These are phyloP conservation scores for Rutstroemia sp. DNA, from an alignment of 2,329 filamentous ascomycete genomes.

Conservation along the genomic window DNA sequence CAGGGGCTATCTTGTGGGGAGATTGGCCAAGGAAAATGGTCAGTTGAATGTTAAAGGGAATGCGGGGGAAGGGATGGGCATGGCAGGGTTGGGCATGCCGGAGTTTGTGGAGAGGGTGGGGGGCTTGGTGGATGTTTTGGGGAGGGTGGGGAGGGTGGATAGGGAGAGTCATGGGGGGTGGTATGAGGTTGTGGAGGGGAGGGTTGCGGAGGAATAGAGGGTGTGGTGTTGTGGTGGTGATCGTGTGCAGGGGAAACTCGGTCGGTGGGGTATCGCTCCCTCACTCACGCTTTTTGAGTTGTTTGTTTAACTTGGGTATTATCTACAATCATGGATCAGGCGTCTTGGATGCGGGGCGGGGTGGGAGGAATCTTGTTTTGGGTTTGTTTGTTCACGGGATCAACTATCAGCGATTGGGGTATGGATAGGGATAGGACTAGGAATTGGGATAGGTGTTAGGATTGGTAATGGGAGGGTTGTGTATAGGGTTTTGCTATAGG, in stretches of 20 bases:
- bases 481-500: too few relatives aligned
- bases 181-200: constrained; percentile 48
- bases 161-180: constrained; percentile 59
- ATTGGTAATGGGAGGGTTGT: too few relatives aligned
- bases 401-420: too few relatives aligned
- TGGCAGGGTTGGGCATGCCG: constrained; percentile 61
- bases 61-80: constrained; percentile 48
- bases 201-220: neutral
- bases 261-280: too few relatives aligned
- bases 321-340: too few relatives aligned
- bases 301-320: too few relatives aligned
- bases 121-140: constrained; percentile 61
- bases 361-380: too few relatives aligned
- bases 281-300: too few relatives aligned
- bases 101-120: constrained; percentile 67
- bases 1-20: constrained; percentile 56
- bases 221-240: neutral
- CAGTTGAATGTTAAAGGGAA: constrained; percentile 44
- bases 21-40: constrained; percentile 53
- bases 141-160: constrained; percentile 59
- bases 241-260: too few relatives aligned
- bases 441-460: neutral
- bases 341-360: too few relatives aligned
- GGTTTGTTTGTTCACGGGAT: too few relatives aligned
- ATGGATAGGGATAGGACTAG: too few relatives aligned